Conservation (phyloP, 1,139 yeast species). For the Oligophagozyma castellii region DNA sequence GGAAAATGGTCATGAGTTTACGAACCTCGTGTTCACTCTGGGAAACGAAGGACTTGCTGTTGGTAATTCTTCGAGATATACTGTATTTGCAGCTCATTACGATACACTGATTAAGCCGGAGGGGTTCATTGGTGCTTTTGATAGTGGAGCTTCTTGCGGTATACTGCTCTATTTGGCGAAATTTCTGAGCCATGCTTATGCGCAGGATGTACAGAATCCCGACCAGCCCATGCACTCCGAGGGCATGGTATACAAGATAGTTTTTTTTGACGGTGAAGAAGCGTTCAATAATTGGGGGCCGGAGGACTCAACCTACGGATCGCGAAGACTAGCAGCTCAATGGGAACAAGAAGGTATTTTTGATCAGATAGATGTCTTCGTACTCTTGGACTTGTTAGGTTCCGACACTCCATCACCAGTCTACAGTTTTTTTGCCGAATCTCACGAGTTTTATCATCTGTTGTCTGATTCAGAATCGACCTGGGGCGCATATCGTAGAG, state of each 20-base stretch:
- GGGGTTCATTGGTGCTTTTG: slow-evolving; percentile 49
- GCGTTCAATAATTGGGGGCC: slow-evolving; percentile 37
- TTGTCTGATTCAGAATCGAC: slow-evolving; percentile 24
- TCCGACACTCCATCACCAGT: slow-evolving; percentile 22
- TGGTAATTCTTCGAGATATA: slow-evolving; percentile 10
- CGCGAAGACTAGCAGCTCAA: slow-evolving; percentile 33
- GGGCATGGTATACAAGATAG: slow-evolving; percentile 31
- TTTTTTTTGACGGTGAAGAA: slow-evolving; percentile 50
- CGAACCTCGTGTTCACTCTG: slow-evolving; percentile 32
- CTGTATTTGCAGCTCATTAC: slow-evolving; percentile 41
- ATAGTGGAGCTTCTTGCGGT: slow-evolving; percentile 45
- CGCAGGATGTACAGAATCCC: slow-evolving; percentile 1
- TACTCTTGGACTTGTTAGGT: slow-evolving; percentile 39
- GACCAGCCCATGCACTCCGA: slow-evolving; percentile 7
- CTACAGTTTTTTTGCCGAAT: slow-evolving; percentile 33
- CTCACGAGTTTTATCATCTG: slow-evolving; percentile 29
- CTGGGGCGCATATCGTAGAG: slow-evolving; percentile 5
- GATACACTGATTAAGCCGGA: slow-evolving; percentile 34
- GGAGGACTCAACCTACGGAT: slow-evolving; percentile 41
- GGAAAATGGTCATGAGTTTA: slow-evolving; percentile 29
- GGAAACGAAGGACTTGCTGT: no score
- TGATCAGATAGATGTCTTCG: slow-evolving; percentile 28
- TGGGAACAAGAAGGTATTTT: slow-evolving; percentile 24
- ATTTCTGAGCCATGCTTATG: slow-evolving; percentile 15
- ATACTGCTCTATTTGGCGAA: slow-evolving; percentile 33